A percentile compares a stretch with the other conserved stretches of the same genome.
These are phyloP conservation scores for Cystobasidiaceae sp. DNA, from an alignment of 1,284 basidiomycete genomes.

Conservation along the genomic window DNA sequence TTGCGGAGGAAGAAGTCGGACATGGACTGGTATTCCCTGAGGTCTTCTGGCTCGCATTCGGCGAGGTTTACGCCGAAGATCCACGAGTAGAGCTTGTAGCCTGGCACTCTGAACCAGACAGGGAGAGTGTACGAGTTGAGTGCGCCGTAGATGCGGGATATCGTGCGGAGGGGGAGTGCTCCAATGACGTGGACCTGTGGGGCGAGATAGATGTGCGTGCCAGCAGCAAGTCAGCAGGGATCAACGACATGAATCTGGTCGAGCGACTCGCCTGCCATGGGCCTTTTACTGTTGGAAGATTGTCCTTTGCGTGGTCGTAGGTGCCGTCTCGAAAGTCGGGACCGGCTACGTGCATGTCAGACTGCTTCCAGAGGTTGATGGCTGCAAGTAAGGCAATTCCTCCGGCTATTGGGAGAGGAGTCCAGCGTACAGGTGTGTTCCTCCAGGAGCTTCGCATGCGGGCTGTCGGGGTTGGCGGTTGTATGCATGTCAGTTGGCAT, in stretches of 20 bases:
- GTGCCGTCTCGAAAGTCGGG: conserved; percentile 41
- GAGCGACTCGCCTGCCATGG: conserved; percentile 79
- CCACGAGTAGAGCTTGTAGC: conserved; percentile 76
- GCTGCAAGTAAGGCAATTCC: conserved; percentile 80
- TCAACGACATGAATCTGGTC: background rate
- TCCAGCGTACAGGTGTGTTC: conserved; percentile 88
- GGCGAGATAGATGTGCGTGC: background rate
- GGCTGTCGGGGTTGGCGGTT: conserved; percentile 43
- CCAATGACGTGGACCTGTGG: conserved; percentile 87
- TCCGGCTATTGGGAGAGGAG: conserved; percentile 85
- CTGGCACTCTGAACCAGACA: conserved; percentile 85
- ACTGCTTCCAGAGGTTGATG: conserved; percentile 49
- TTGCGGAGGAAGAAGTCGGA: conserved; percentile 90
- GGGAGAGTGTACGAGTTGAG: conserved; percentile 75
- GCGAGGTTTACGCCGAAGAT: conserved; percentile 91
- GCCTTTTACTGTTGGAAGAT: conserved; percentile 65
- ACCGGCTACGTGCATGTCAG: background rate
- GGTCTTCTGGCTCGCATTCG: conserved; percentile 75
- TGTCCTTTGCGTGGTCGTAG: conserved; percentile 61
- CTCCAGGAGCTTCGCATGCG: conserved; percentile 68
- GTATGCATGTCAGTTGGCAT: background rate
- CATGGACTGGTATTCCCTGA: conserved; percentile 64
- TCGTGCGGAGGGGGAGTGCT: conserved; percentile 84
- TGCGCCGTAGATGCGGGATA: conserved; percentile 94
- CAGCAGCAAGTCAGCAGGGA: background rate